Percentiles rank a stretch among this genome's conserved stretches.
Evolutionary conservation across 441 rosid genomes (phyloP).

Genomic region (Biscutella auriculata): DNA sequence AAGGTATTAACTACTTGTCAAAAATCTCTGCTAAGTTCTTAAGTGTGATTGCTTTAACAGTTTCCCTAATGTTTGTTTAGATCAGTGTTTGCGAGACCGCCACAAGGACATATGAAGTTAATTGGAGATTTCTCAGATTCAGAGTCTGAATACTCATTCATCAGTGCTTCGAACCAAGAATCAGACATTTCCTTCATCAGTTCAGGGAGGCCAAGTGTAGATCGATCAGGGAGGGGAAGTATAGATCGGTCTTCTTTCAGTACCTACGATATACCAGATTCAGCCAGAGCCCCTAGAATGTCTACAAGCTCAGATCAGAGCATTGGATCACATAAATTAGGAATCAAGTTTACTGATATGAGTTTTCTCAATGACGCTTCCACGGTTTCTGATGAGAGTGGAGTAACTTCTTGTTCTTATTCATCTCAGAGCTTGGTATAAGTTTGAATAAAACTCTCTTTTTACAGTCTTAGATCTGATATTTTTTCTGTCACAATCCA

Average conservation of each 20-base stretch:
- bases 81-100: no score
- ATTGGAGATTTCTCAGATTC: no score
- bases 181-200: no score
- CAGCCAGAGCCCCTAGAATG: slow-evolving; percentile 28
- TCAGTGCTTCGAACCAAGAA: no score
- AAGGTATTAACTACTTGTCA: no score
- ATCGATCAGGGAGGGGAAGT: no score
- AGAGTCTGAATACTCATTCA: no score
- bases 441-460: neutral
- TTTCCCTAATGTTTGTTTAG: no score
- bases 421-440: slow-evolving; percentile 50
- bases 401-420: slow-evolving; percentile 33
- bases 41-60: no score
- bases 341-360: slow-evolving; percentile 34
- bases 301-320: slow-evolving; percentile 63
- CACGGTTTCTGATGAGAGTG: slow-evolving; percentile 47
- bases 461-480: neutral
- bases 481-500: neutral
- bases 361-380: slow-evolving; percentile 34
- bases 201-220: no score
- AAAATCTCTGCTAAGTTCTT: no score
- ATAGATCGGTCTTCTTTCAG: slow-evolving; percentile 13
- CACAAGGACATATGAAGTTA: no score
- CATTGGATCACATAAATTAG: slow-evolving; percentile 37
- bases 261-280: slow-evolving; percentile 31